Evolutionary conservation across 495 filamentous ascomycete species (phyloP).

Genomic region (Penicillium odoratum): DNA sequence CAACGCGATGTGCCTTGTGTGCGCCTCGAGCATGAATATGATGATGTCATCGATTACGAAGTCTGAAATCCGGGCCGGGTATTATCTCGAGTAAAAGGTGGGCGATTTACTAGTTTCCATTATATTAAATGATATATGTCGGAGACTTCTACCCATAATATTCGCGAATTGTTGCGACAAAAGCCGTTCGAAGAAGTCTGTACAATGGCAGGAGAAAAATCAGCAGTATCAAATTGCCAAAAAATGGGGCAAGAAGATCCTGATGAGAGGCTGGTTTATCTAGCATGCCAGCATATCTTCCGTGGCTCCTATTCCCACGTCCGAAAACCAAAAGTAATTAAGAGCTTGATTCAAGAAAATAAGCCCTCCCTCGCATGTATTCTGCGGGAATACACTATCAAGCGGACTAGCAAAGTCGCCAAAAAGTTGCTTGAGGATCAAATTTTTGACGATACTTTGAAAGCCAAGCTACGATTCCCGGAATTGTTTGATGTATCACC

Average conservation of each 20-base stretch:
- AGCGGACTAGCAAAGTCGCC: slow-evolving; percentile 14
- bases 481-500: slow-evolving; percentile 15
- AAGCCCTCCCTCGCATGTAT: slow-evolving; percentile 14
- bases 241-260: slow-evolving; percentile 10
- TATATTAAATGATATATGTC: no score
- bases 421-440: slow-evolving; percentile 14
- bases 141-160: no score
- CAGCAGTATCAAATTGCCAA: no score
- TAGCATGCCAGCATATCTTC: slow-evolving; percentile 35
- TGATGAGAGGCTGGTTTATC: slow-evolving; percentile 27
- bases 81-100: no score
- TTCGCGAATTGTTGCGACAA: no score
- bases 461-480: slow-evolving; percentile 20
- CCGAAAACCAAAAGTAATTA: slow-evolving; percentile 31
- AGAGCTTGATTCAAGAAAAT: slow-evolving; percentile 12
- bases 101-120: no score
- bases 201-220: no score
- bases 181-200: no score
- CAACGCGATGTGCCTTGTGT: no score
- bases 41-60: no score
- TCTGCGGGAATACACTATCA: slow-evolving; percentile 17
- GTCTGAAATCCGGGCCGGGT: no score
- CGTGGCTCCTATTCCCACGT: slow-evolving; percentile 28
- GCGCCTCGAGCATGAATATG: no score
- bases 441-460: slow-evolving; percentile 14